Evolutionary conservation across 352 stramenopile genomes (phyloP), one percentile per base, ranked within the genome.

Genomic region (Globisporangium canariense): DNA sequence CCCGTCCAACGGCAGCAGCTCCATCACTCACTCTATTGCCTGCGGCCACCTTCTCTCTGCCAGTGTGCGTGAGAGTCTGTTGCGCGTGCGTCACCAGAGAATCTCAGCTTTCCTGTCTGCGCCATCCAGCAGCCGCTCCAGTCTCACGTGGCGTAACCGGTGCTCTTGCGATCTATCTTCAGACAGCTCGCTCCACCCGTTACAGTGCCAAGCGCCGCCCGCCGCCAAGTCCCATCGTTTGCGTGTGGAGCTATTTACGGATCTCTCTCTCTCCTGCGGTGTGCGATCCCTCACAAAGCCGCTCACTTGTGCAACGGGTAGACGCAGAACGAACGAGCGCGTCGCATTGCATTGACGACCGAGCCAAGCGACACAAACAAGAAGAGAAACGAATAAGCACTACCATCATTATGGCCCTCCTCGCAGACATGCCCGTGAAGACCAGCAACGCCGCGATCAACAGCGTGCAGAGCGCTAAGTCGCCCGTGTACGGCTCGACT

Each of bases 341-440:
- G 22, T 40, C 20, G 10, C 25, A 56, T 36, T 47, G 43, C 43
- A 49, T 22, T 49, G 43, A 49, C 43, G 43, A 49, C 43, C 16
- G 16, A 49, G 43, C 43, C 14, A 6, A 56, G 20, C 50, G 50
- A 57, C 16, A 54, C 22, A 54, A 54, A 54, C 22, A 25, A 36
- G 47, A 54, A 56, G 36, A 57, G 16, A 11, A 25, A 32, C 51
- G 28, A 57, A 57, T 40, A 55, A 55, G 49, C 25, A 55, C 10
- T 13, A 36, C 32, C 49, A 22, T 14, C 51, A 43, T 18, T 30
- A 69, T 70, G 64, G 58, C 64, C 18, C 59, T 66, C 13, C 51
- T 70, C 6, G 55, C 53, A 1, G 64, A 66, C 34, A 49, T 45
- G 56, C 32, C 56, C 10, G 45, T 46, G 41, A 22, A 28, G 4